Evolutionary conservation across 345 rosid species (phyloP), one percentile per base, ranked within the genome.

Genomic region (Erysimum cheiranthoides): DNA sequence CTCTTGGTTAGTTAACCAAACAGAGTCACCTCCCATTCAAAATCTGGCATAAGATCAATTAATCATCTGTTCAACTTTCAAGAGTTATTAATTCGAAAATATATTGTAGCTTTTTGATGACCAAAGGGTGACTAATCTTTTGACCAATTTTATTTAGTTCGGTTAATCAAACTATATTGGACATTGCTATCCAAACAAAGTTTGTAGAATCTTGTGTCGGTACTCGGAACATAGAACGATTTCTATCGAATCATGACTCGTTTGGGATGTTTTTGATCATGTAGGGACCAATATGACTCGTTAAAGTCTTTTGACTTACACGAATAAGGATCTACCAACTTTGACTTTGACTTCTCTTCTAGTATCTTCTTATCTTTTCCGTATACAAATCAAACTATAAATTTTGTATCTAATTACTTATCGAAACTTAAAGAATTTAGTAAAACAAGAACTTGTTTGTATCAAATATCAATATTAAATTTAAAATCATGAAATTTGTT

Each of bases 221-320:
- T 51, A 13, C 54, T 8, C 25, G 1, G 25, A 1, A 6, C 7
- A 30, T 39, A 47, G 25, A 39, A 49, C 27, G 14, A 66, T 47
- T 38, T 67, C 32, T 12, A 32, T 27, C 1, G 74, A 35, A 25
- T 60, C 28, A 60, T 47, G 73, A 58, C 65, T 74, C n/a, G 73
- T 40, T 51, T 51, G 12, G 56, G 21, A 40, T 60, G 61, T 75
- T 40, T 14, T 16, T 60, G n/a, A 21, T 50, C 12, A 39, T 39
- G 30, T 59, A 60, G 34, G 63, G 70, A 76, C 79, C 79, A 61
- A 40, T 46, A n/a, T 51, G 63, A 61, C 39, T 50, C 49, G 70
- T 61, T 61, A 9, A 17, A 36, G 12, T 68, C 56, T 59, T 9
- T 32, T 32, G 61, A 61, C 74, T 75, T 68, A 61, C 70, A 68